Evolutionary conservation across 371 early-diverging fungal genomes (phyloP).

Genomic region (Scutellospora calospora): DNA sequence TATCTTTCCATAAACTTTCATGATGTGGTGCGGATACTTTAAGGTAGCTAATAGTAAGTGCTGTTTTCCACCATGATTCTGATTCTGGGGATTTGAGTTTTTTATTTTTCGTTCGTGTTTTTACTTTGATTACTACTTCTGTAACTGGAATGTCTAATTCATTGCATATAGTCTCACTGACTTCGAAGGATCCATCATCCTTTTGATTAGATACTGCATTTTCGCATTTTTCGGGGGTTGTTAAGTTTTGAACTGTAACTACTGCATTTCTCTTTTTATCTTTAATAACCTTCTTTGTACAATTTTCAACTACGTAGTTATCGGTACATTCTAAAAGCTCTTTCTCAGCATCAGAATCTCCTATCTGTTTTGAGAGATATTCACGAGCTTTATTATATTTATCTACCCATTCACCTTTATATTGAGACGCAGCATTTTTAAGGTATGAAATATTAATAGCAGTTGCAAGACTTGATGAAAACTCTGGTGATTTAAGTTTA

Average conservation of each 20-base stretch:
- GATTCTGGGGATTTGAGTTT: background rate
- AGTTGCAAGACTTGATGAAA: background rate
- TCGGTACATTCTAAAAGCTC: background rate
- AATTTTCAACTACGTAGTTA: constrained; percentile 4
- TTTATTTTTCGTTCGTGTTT: background rate
- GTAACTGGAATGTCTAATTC: background rate
- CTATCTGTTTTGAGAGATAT: background rate
- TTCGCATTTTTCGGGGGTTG: background rate
- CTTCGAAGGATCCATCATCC: constrained; percentile 14
- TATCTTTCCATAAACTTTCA: background rate
- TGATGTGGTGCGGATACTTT: background rate
- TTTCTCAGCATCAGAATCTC: background rate
- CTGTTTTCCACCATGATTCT: constrained; percentile 19
- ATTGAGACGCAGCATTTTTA: background rate
- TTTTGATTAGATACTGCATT: background rate
- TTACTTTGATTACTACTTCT: background rate
- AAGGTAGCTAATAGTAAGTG: constrained; percentile 6
- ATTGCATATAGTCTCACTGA: background rate
- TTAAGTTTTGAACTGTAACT: background rate
- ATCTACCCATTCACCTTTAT: background rate
- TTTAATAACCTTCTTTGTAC: background rate
- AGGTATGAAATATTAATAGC: constrained; percentile 25
- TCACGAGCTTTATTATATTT: constrained; percentile 11
- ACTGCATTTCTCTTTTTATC: background rate
- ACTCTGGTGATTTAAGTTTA: background rate